A percentile compares a stretch with the other conserved stretches of the same genome.
Conservation (phyloP, 2,329 filamentous ascomycete genomes). For the Paramyrothecium sp. region DNA sequence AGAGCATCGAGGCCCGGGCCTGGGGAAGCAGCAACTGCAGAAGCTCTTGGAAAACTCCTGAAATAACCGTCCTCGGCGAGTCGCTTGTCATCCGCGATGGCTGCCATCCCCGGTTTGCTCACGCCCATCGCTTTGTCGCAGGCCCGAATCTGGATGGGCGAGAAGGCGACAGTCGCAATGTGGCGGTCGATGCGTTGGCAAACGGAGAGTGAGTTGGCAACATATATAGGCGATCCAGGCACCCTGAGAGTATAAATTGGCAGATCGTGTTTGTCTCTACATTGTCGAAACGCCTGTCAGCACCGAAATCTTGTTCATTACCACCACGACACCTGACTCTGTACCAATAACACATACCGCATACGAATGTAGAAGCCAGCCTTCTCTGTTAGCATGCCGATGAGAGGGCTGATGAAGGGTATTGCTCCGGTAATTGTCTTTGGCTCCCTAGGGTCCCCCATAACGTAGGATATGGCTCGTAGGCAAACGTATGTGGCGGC, state of each 20-base stretch:
- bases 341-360: background rate
- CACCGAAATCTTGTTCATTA: background rate
- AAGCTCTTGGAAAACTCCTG: background rate
- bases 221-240: background rate
- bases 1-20: background rate
- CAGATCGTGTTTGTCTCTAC: background rate
- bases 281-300: background rate
- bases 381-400: background rate
- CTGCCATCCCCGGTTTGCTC: background rate
- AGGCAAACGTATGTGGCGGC: background rate
- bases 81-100: background rate
- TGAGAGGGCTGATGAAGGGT: background rate
- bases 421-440: background rate
- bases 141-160: background rate
- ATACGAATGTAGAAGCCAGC: background rate
- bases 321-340: background rate
- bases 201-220: background rate
- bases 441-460: background rate
- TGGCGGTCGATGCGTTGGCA: conserved; percentile 1
- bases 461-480: background rate
- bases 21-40: background rate
- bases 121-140: conserved; percentile 1
- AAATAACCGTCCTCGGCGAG: background rate
- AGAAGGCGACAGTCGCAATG: background rate
- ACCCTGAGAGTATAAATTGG: background rate